A percentile compares a stretch with the other conserved stretches of the same genome.
Conservation (phyloP, 257 asterid genomes). For the Solanum habrochaites region DNA sequence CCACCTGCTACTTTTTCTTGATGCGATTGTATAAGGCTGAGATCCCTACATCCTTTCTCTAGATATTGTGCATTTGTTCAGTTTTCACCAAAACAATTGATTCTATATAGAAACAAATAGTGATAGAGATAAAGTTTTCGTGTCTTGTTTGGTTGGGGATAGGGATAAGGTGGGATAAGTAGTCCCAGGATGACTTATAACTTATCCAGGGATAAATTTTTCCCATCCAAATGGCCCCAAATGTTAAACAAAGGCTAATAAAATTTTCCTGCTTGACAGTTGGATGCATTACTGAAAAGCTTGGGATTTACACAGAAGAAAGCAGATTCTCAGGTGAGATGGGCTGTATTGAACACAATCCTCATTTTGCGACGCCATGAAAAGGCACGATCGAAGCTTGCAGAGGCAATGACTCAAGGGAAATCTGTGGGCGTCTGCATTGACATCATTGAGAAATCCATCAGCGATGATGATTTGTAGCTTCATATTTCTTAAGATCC, state of each 20-base stretch:
- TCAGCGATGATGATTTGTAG: slow-evolving; percentile 36
- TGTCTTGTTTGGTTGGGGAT: too few species aligned
- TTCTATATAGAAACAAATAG: too few species aligned
- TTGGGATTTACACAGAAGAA: slow-evolving; percentile 95
- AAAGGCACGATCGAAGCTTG: slow-evolving; percentile 57
- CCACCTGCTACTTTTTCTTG: neutral
- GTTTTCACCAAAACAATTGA: neutral
- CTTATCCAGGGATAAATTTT: too few species aligned
- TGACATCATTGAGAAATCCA: slow-evolving; percentile 48
- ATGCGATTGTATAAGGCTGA: neutral
- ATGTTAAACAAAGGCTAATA: neutral
- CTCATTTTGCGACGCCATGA: slow-evolving; percentile 76
- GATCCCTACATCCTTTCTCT: neutral
- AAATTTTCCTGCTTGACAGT: slow-evolving; percentile 26
- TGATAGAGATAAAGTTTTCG: too few species aligned
- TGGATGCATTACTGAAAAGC: slow-evolving; percentile 59
- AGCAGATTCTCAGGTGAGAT: slow-evolving; percentile 81
- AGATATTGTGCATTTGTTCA: neutral
- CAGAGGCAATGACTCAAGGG: slow-evolving; percentile 70
- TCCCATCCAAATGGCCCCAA: neutral
- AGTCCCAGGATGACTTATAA: too few species aligned
- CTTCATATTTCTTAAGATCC: neutral
- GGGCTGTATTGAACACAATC: slow-evolving; percentile 79
- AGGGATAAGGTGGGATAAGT: too few species aligned
- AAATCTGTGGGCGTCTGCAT: slow-evolving; percentile 63